These are phyloP conservation scores for Botrytis galanthina DNA, from an alignment of 2,329 filamentous ascomycete species.

Conservation along the genomic window DNA sequence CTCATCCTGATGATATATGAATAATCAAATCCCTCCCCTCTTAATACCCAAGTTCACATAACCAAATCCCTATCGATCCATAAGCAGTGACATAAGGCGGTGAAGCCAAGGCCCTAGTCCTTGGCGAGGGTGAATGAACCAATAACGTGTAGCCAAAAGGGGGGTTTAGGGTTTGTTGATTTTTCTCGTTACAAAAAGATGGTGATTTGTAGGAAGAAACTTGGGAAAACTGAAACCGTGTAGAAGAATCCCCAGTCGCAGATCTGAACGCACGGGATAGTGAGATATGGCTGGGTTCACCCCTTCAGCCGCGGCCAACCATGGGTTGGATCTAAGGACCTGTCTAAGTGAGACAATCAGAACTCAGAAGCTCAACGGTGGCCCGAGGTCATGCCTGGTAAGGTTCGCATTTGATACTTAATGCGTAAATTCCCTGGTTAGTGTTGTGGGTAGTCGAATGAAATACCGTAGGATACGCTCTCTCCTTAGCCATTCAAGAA, in stretches of 20 bases:
- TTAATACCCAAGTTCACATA: not conserved
- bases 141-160: not conserved
- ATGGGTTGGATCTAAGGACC: not conserved
- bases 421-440: not conserved
- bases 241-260: not conserved
- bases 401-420: not conserved
- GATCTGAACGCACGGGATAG: conserved; percentile 1
- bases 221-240: conserved; percentile 2
- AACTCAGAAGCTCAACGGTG: conserved; percentile 7
- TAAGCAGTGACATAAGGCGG: not conserved
- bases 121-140: not conserved
- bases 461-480: not conserved
- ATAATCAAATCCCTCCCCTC: conserved; percentile 7
- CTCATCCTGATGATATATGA: not conserved
- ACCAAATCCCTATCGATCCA: not conserved
- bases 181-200: not conserved
- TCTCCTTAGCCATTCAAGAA: not conserved
- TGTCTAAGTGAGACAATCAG: not conserved
- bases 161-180: conserved; percentile 4
- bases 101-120: conserved; percentile 1
- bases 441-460: not conserved
- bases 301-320: not conserved
- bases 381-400: conserved; percentile 4
- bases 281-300: not conserved
- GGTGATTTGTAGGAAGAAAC: not conserved